Percentiles rank a stretch among this genome's conserved stretches.
These are phyloP conservation scores for Russula compacta DNA, from an alignment of 768 basidiomycete genomes.

Conservation along the genomic window DNA sequence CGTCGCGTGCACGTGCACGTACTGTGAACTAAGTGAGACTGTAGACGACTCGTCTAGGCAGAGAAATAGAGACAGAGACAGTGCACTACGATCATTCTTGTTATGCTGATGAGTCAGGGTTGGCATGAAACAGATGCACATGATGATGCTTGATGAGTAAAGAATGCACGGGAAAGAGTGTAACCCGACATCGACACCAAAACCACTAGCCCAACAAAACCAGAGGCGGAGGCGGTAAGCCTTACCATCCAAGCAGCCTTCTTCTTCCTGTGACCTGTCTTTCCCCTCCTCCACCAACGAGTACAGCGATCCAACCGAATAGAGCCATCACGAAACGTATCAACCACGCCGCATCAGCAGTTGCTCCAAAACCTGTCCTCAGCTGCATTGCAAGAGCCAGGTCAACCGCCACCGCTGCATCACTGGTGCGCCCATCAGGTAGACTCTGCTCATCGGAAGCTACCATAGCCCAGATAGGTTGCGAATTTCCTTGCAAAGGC, in stretches of 20 bases:
- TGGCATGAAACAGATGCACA: neutral
- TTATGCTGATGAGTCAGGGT: neutral
- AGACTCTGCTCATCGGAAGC: slow-evolving; percentile 14
- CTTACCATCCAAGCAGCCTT: slow-evolving; percentile 5
- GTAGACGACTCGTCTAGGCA: too few relatives aligned
- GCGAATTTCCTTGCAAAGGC: neutral
- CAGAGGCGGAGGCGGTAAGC: neutral
- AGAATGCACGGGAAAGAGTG: neutral
- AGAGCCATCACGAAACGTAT: slow-evolving; percentile 71
- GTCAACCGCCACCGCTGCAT: slow-evolving; percentile 38
- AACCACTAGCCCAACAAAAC: neutral
- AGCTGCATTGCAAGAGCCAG: slow-evolving; percentile 73
- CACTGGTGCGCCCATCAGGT: slow-evolving; percentile 30
- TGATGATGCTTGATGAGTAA: neutral
- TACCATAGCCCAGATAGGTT: slow-evolving; percentile 10
- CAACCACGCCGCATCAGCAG: slow-evolving; percentile 72
- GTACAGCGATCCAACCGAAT: slow-evolving; percentile 68
- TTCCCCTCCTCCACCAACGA: slow-evolving; percentile 26
- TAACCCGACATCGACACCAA: neutral
- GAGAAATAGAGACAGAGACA: neutral
- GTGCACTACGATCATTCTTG: neutral
- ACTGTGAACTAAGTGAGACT: neutral
- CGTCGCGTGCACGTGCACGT: neutral
- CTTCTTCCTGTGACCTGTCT: slow-evolving; percentile 6
- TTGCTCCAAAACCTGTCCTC: slow-evolving; percentile 57